Evolutionary conservation across 176 grass and related monocot species (phyloP), one percentile per base, ranked within the genome.

Genomic region (Avena eriantha): DNA sequence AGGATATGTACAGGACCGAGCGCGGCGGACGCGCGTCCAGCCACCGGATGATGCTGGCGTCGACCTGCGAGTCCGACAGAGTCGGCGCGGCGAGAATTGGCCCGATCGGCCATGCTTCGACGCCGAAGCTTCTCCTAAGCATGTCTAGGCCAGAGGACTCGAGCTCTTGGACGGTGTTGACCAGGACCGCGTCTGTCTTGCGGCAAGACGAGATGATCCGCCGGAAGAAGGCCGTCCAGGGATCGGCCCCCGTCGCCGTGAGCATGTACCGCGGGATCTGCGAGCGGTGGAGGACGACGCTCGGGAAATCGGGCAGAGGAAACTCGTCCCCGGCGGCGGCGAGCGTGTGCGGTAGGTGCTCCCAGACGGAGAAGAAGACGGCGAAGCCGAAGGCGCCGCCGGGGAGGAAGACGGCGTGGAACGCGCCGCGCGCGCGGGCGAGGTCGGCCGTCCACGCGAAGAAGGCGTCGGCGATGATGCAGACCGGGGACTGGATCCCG

Each of bases 151-250:
- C 91, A 21, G 66, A 8, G 15, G 81, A 54, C 21, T 96, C 94
- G 22, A 93, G 78, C 22, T 96, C 91, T 41, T 29, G 57, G 22
- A 96, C 81, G 15, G 91, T 93, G 81, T 96, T 96, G 80, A 92
- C 77, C 0, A 95, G 85, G 11, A 95, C 0, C 9, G 80, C 83
- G 24, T 84, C 74, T 18, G 90, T 93, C 29, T 81, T 54, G 35
- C 78, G 76, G 76, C 76, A 86, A 23, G 12, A 29, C 11, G 72
- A 56, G 64, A 86, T 43, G 46, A 82, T 72, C 56, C 66, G 72
- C 12, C 83, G 77, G 50, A 92, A 72, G 82, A 88, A 95, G 74
- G 57, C 79, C 21, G 90, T 53, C 93, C 90, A 90, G 11, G 88
- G 85, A 71, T 92, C 86, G 1, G 23, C 45, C 33, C 82, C 86